A percentile compares a stretch with the other conserved stretches of the same genome.
Conservation (phyloP, 495 filamentous ascomycete species). For the Xylaria castorea region DNA sequence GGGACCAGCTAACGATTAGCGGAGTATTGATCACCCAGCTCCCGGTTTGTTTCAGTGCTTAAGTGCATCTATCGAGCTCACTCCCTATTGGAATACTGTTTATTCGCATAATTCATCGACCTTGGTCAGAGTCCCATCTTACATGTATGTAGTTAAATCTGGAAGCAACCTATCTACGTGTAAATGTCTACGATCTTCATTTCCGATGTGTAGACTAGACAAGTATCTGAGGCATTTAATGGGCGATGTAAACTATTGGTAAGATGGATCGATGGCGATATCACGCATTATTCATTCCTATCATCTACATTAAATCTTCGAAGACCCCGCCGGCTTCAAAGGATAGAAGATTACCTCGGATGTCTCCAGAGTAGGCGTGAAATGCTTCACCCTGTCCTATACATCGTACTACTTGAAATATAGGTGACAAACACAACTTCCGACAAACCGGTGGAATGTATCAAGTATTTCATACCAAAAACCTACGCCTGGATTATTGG, state of each 20-base stretch:
- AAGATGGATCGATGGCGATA: background rate
- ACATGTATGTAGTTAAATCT: no score
- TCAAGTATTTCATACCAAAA: background rate
- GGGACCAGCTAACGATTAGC: slow-evolving; percentile 4
- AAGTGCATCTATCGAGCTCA: background rate
- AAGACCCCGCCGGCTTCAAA: background rate
- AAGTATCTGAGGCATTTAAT: background rate
- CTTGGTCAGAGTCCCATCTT: background rate
- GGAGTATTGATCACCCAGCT: slow-evolving; percentile 20
- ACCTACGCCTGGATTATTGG: background rate
- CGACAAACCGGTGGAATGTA: background rate
- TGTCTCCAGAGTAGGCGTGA: no score
- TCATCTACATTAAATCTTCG: background rate
- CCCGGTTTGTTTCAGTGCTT: background rate
- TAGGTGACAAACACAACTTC: background rate
- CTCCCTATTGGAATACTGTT: background rate
- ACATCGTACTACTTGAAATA: background rate
- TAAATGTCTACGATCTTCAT: background rate
- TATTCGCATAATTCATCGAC: background rate
- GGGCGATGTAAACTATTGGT: no score
- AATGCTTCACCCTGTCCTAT: no score
- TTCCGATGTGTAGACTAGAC: background rate
- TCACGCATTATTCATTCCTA: background rate
- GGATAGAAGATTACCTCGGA: no score
- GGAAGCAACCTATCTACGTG: no score